A percentile compares a stretch with the other conserved stretches of the same genome.
phyloP scores from a whole-genome alignment of 1,139 yeast species.

The Saccharomyces uvarum region DNA sequence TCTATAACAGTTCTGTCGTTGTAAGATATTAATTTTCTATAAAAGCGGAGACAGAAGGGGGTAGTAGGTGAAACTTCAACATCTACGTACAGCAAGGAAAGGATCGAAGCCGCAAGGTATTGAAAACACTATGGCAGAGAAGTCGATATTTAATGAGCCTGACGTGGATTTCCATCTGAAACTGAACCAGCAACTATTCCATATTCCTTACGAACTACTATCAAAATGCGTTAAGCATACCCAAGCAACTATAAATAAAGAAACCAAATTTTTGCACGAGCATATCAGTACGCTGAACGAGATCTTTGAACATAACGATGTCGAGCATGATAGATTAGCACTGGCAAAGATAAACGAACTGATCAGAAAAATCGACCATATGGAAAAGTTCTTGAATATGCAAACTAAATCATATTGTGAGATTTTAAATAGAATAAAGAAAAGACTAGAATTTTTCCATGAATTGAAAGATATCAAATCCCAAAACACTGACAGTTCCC shows the following conservation, averaged over 20 bases:
- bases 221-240: conserved; percentile 50
- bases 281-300: conserved; percentile 40
- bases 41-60: neutral
- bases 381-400: conserved; percentile 39
- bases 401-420: conserved; percentile 46
- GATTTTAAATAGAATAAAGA: conserved; percentile 40
- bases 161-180: conserved; percentile 37
- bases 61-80: neutral
- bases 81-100: neutral
- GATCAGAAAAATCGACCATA: conserved; percentile 41
- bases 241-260: conserved; percentile 48
- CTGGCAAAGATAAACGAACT: conserved; percentile 29
- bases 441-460: conserved; percentile 39
- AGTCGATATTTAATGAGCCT: conserved; percentile 30
- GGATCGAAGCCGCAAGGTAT: neutral
- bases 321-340: conserved; percentile 27
- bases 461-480: conserved; percentile 31
- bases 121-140: conserved; percentile 2
- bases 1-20: neutral
- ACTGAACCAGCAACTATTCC: conserved; percentile 46
- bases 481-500: neutral
- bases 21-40: neutral
- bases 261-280: conserved; percentile 18
- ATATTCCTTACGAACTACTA: conserved; percentile 54
- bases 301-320: conserved; percentile 35